phyloP scores from a whole-genome alignment of 441 rosid genomes.

The Bocquillonia castaneifolia region DNA sequence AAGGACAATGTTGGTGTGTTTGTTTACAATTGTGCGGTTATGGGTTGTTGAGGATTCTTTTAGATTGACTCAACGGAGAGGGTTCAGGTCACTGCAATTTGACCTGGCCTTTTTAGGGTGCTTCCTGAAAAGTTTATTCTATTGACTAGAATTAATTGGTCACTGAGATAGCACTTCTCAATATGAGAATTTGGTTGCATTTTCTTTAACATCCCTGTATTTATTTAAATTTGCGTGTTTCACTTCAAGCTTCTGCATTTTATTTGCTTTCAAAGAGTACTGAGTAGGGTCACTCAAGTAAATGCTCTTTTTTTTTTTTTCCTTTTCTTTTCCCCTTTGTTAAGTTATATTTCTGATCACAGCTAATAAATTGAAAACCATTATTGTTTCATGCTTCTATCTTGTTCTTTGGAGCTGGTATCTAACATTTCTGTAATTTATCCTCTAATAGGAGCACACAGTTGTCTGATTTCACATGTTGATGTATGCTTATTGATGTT shows the following conservation, averaged over 20 bases:
- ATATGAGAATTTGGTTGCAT: slow-evolving; percentile 16
- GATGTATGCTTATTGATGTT: neutral
- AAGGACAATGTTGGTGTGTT: slow-evolving; percentile 32
- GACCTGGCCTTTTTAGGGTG: slow-evolving; percentile 19
- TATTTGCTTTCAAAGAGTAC: slow-evolving; percentile 13
- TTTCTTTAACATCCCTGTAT: slow-evolving; percentile 25
- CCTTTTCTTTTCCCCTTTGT: neutral
- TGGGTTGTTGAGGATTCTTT: slow-evolving; percentile 30
- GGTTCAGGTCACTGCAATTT: slow-evolving; percentile 16
- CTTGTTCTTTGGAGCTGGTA: neutral
- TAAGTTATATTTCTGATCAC: slow-evolving; percentile 18
- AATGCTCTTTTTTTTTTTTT: neutral
- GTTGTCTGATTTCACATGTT: neutral
- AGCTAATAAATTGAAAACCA: slow-evolving; percentile 22
- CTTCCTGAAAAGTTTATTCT: slow-evolving; percentile 15
- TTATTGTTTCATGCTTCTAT: slow-evolving; percentile 9
- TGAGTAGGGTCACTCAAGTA: slow-evolving; percentile 11
- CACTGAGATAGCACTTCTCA: slow-evolving; percentile 20
- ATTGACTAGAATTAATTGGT: slow-evolving; percentile 25
- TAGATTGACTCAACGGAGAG: slow-evolving; percentile 21
- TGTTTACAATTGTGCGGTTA: slow-evolving; percentile 31
- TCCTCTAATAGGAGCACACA: neutral
- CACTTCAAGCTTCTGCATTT: slow-evolving; percentile 18
- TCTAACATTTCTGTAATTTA: neutral
- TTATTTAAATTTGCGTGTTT: slow-evolving; percentile 19